These are phyloP conservation scores for Malus orientalis DNA, from an alignment of 306 rosid species.

Conservation along the genomic window DNA sequence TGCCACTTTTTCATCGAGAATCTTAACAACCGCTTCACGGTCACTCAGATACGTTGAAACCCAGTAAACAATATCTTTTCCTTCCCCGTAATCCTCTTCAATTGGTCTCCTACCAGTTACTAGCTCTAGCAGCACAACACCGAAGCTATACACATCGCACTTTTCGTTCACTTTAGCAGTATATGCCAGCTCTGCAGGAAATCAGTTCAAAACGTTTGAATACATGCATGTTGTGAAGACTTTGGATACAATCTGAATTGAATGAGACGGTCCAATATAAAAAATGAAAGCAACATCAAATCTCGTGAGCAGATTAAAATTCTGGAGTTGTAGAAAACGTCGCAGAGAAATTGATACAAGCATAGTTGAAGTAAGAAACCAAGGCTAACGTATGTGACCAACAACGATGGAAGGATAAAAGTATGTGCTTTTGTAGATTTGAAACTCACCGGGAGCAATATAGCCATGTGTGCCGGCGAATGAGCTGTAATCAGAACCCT, in stretches of 20 bases:
- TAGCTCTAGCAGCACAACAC: constrained; percentile 78
- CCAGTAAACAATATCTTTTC: constrained; percentile 87
- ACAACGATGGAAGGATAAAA: neutral
- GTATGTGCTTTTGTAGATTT: neutral
- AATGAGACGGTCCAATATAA: neutral
- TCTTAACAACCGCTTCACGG: constrained; percentile 37
- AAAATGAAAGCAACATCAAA: neutral
- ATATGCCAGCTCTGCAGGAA: constrained; percentile 71
- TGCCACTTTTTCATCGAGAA: constrained; percentile 58
- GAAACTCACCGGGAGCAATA: constrained; percentile 87
- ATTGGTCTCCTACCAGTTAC: constrained; percentile 70
- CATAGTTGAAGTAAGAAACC: neutral
- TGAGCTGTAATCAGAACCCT: constrained; percentile 48
- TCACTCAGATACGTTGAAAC: constrained; percentile 51
- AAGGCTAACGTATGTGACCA: too few species aligned
- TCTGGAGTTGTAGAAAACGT: neutral
- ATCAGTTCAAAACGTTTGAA: neutral
- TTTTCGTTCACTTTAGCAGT: constrained; percentile 64
- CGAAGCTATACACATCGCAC: constrained; percentile 88
- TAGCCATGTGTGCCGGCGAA: constrained; percentile 93
- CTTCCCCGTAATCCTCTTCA: constrained; percentile 84
- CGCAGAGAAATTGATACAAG: neutral
- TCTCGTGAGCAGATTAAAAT: neutral
- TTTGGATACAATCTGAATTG: neutral
- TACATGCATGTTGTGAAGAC: neutral